Base-by-base conservation (phyloP, 2,329 filamentous ascomycete species). In the Pochonia chlamydosporia region DNA sequence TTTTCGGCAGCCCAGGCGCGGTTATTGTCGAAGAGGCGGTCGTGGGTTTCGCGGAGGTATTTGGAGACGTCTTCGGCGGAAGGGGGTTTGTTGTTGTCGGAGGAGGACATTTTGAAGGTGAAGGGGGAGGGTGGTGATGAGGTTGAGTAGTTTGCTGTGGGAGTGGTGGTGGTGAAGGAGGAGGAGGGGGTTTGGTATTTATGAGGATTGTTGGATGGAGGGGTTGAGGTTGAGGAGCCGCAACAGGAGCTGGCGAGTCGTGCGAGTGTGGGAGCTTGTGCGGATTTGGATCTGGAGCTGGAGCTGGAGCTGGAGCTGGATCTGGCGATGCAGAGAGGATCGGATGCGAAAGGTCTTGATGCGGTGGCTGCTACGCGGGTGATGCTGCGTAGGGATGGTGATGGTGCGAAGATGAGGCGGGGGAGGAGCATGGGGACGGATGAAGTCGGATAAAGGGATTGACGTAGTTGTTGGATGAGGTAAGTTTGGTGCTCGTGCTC, bases 21-120 rank as follows among this genome's bases (percentile, higher is more conserved):
- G 71, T 87, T 88, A 73, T 81, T 78, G 55, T 84, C 78, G 57
- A 88, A 87, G 59, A 87, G 76, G 50, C 75, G 74, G 58, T 84
- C 79, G 64, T 87, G 83, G 57, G 73, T 75, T 68, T 83, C 71
- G 66, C 77, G 67, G 50, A 85, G 76, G 62, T 85, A 84, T 21
- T 51, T 44, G 44, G 41, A 46, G 24, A 53, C 44, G 1, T 51
- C 49, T 31, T 40, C 45, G 9, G 48, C 5, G 5, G 43, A 44
- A 6, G 50, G 25, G 5, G 25, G 36, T 5, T n/a, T 20, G 16
- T 9, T 18, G 33, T 28, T 28, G 10, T 26, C 21, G 35, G 47
- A 20, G 39, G 42, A 42, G 4, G 51, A 40, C 46, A 49, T 49
- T 23, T 21, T 40, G 49, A 41, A 21, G 36, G 21, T 33, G 25